Conservation (phyloP, 352 stramenopile species). For the Globisporangium barbulae region DNA sequence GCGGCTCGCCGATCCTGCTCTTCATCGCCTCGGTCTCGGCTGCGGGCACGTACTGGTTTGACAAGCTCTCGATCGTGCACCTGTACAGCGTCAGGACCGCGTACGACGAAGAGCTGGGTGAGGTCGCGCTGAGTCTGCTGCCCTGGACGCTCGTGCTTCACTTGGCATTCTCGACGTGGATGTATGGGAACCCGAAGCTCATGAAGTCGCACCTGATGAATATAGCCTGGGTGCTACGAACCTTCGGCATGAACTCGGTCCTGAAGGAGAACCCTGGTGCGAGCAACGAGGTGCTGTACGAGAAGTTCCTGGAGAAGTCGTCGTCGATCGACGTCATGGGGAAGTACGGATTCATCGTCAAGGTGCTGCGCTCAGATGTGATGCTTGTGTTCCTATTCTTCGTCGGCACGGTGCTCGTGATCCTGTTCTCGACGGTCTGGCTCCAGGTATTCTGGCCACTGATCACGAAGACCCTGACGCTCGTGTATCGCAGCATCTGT, state of each 20-base stretch:
- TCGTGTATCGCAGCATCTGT: not conserved
- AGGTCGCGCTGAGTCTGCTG: slow-evolving; percentile 48
- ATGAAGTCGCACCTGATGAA: slow-evolving; percentile 31
- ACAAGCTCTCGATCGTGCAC: slow-evolving; percentile 78
- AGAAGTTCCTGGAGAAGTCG: slow-evolving; percentile 1
- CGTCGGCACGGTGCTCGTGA: slow-evolving; percentile 30
- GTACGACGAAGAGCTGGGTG: slow-evolving; percentile 76
- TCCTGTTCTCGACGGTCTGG: slow-evolving; percentile 63
- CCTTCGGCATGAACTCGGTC: not conserved
- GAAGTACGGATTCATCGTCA: slow-evolving; percentile 55
- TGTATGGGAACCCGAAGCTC: slow-evolving; percentile 76
- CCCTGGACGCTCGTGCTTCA: slow-evolving; percentile 73
- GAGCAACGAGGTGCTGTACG: slow-evolving; percentile 25
- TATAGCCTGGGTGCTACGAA: not conserved
- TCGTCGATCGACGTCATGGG: slow-evolving; percentile 41
- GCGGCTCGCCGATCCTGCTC: slow-evolving; percentile 75
- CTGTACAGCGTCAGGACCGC: slow-evolving; percentile 76
- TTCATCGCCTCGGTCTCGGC: slow-evolving; percentile 60
- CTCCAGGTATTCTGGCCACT: slow-evolving; percentile 29
- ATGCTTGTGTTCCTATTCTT: slow-evolving; percentile 77
- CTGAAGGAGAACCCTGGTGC: slow-evolving; percentile 16
- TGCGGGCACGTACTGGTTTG: slow-evolving; percentile 67
- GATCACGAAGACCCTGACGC: not conserved
- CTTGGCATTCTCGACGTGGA: slow-evolving; percentile 75
- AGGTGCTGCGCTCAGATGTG: slow-evolving; percentile 65